Evolutionary conservation across 2,329 filamentous ascomycete species (phyloP).

Genomic region (Pleoardoris graminearum): DNA sequence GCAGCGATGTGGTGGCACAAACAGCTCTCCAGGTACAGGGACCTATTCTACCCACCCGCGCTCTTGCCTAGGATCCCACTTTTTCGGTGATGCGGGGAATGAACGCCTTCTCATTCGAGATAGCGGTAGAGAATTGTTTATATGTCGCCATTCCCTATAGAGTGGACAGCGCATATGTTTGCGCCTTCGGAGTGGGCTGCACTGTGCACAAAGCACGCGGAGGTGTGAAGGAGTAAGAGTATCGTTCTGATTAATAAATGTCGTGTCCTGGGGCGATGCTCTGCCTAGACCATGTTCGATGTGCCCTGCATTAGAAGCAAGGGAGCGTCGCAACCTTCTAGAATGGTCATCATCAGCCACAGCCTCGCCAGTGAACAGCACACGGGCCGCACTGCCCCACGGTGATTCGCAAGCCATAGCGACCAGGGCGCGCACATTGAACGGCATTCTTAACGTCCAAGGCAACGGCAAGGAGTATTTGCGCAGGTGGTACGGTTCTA

Average conservation of each 20-base stretch:
- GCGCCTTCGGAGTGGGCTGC: conserved; percentile 18
- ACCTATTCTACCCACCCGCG: conserved; percentile 5
- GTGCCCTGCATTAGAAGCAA: conserved; percentile 27
- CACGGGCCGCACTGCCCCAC: conserved; percentile 14
- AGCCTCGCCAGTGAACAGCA: conserved; percentile 5
- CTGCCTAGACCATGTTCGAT: conserved; percentile 13
- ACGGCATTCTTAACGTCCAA: conserved; percentile 8
- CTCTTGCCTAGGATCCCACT: conserved; percentile 1
- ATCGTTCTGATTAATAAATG: conserved; percentile 4
- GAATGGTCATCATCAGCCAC: conserved; percentile 10
- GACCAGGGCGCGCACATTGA: conserved; percentile 16
- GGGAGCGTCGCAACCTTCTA: conserved; percentile 20
- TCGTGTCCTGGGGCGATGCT: conserved; percentile 19
- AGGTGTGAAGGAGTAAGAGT: conserved; percentile 10
- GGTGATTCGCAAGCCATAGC: conserved; percentile 13
- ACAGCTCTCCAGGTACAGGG: not conserved
- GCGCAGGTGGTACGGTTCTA: not conserved
- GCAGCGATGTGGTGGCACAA: conserved; percentile 13
- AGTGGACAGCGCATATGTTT: conserved; percentile 24
- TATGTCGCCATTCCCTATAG: conserved; percentile 22
- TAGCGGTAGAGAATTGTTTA: conserved; percentile 10
- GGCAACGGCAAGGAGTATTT: not conserved
- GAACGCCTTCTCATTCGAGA: conserved; percentile 10
- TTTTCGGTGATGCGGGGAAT: conserved; percentile 1
- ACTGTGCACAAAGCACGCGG: conserved; percentile 31